These are phyloP conservation scores for Dactylellina sp. DNA, from an alignment of 2,329 filamentous ascomycete species.

Conservation along the genomic window DNA sequence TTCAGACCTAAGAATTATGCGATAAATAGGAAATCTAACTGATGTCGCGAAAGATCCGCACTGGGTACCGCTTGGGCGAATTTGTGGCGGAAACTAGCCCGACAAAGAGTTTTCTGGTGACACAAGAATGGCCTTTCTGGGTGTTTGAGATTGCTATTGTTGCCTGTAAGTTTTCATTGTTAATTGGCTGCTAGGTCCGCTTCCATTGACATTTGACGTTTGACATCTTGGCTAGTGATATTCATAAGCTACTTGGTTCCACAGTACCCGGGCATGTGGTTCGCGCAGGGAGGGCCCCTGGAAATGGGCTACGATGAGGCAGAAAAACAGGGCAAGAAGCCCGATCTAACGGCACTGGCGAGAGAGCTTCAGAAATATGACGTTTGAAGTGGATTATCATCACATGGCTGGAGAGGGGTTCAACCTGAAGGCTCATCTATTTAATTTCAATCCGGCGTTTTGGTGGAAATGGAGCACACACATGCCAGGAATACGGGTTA, in stretches of 20 bases:
- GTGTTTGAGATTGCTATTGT: slow-evolving; percentile 34
- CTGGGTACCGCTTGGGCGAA: slow-evolving; percentile 34
- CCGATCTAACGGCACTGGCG: background rate
- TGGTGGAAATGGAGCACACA: background rate
- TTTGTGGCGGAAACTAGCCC: slow-evolving; percentile 6
- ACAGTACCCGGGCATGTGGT: slow-evolving; percentile 39
- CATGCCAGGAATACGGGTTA: no score
- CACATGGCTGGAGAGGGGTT: no score
- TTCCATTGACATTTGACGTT: no score
- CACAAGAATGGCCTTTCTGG: slow-evolving; percentile 45
- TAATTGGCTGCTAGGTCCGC: no score
- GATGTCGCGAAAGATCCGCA: slow-evolving; percentile 19
- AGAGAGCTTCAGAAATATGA: background rate
- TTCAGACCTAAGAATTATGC: background rate
- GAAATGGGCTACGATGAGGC: background rate
- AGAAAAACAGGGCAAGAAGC: background rate
- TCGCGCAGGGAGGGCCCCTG: slow-evolving; percentile 23
- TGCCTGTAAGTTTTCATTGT: slow-evolving; percentile 22
- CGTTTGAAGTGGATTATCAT: no score
- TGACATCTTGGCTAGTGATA: slow-evolving; percentile 9
- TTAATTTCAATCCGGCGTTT: no score
- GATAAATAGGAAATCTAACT: background rate
- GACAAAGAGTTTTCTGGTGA: slow-evolving; percentile 22
- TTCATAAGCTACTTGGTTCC: slow-evolving; percentile 36
- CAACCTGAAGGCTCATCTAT: no score